Evolutionary conservation across 768 basidiomycete genomes (phyloP), one percentile per base, ranked within the genome.

Genomic region (Paxillus ammoniavirescens): DNA sequence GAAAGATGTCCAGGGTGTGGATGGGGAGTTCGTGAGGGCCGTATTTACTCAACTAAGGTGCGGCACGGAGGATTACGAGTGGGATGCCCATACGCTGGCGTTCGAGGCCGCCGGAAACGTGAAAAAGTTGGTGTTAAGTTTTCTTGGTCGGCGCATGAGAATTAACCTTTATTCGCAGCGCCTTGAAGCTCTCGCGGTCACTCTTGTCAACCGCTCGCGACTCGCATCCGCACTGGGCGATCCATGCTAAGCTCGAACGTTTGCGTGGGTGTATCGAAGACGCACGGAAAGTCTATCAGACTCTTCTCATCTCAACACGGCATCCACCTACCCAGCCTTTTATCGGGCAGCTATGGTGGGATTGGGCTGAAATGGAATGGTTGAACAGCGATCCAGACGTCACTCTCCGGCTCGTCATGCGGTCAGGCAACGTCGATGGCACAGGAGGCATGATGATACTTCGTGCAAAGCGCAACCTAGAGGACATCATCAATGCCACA

Each of bases 341-440:
- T 31, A 62, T 70, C 14, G 73, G 77, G 18, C 67, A 66, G 52
- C 64, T 93, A 55, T 93, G 87, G 87, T 91, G 84, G 83, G 82
- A 86, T 60, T 93, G 89, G 88, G 87, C 85, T 1, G 86, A 93
- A 61, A 79, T 90, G 78, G 90, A 91, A 67, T 93, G 91, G 91
- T 65, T 90, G 10, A 66, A 73, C 13, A 79, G 82, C 1, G 60
- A 77, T 31, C 63, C 72, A 17, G 77, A 81, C 31, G 73, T 77
- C 33, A 78, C 85, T 13, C 65, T 82, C 36, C 71, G 76, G 35
- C 75, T 87, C 31, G 74, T 85, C 41, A 65, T 86, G 42, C 78
- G 75, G 18, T 77, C 84, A 9, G 80, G 76, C 12, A 80, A 76
- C 4, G 70, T 84, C 33, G 75, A 82, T 47, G 81, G 81, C 12